Percentiles rank a stretch among this genome's conserved stretches.
Evolutionary conservation across 768 basidiomycete genomes (phyloP).

Genomic region (Tylopilus rubrobrunneus): DNA sequence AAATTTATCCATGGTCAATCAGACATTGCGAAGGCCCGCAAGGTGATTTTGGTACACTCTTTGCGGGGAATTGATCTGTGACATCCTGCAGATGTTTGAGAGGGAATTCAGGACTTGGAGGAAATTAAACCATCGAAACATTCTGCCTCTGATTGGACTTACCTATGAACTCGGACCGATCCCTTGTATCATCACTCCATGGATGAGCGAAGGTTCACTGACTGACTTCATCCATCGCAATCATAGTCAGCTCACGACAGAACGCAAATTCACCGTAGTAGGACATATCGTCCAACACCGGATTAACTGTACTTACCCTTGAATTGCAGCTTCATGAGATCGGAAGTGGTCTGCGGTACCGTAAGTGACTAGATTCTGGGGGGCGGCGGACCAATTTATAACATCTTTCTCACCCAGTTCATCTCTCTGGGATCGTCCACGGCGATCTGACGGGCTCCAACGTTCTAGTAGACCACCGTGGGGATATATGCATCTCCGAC

Average conservation of each 20-base stretch:
- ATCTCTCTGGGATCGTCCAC: constrained; percentile 8
- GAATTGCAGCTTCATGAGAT: constrained; percentile 6
- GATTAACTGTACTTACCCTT: not conserved
- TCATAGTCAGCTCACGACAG: not conserved
- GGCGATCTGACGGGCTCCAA: constrained; percentile 16
- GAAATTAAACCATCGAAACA: constrained; percentile 6
- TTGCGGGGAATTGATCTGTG: not conserved
- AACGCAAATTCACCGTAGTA: constrained; percentile 4
- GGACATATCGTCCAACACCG: not conserved
- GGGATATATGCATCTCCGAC: constrained; percentile 10
- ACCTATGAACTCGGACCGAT: constrained; percentile 7
- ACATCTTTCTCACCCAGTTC: not conserved
- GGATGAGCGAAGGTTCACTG: constrained; percentile 10
- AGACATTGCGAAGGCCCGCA: not conserved
- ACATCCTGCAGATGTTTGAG: constrained; percentile 6
- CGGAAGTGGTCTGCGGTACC: constrained; percentile 9
- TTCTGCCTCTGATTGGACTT: constrained; percentile 13
- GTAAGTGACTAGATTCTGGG: not conserved
- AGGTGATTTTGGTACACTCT: constrained; percentile 2
- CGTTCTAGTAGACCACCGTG: constrained; percentile 7
- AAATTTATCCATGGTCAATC: not conserved
- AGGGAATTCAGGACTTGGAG: constrained; percentile 3
- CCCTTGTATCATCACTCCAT: constrained; percentile 12
- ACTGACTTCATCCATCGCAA: constrained; percentile 7
- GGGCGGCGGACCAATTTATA: not conserved